Conservation (phyloP, 1,284 basidiomycete genomes). For the Coniferiporia weirii region DNA sequence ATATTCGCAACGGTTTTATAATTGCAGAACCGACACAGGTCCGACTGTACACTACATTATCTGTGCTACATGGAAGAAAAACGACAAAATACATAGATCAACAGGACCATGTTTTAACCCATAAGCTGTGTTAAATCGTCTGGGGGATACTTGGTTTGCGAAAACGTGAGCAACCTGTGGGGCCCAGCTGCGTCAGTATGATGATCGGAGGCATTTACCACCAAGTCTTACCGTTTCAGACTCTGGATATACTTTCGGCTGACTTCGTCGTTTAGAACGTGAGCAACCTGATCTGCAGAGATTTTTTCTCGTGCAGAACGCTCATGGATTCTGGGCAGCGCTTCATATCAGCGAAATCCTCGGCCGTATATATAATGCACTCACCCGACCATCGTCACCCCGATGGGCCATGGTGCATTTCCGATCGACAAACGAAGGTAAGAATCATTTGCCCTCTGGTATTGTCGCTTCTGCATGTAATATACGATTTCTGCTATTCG, state of each 20-base stretch:
- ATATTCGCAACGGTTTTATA: too few relatives aligned
- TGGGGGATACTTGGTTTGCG: conserved; percentile 92
- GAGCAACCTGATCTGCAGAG: conserved; percentile 92
- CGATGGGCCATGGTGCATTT: conserved; percentile 99
- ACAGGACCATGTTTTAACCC: too few relatives aligned
- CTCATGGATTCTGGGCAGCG: conserved; percentile 80
- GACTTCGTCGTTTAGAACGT: conserved; percentile 98
- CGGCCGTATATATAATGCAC: conserved; percentile 26
- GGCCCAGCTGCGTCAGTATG: conserved; percentile 11
- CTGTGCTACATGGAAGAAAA: not conserved
- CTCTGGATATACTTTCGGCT: conserved; percentile 99
- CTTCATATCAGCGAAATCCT: not conserved
- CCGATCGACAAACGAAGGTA: conserved; percentile 97
- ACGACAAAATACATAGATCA: not conserved
- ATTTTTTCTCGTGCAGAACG: conserved; percentile 97
- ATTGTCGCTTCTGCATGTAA: conserved; percentile 92
- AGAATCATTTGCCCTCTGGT: conserved; percentile 93
- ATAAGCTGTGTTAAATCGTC: conserved; percentile 87
- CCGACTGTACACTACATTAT: not conserved
- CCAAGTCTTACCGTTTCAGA: conserved; percentile 71
- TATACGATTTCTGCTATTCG: conserved; percentile 95
- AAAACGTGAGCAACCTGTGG: conserved; percentile 81
- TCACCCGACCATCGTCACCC: conserved; percentile 97
- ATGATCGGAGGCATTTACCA: not conserved
- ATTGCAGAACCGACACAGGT: too few relatives aligned